Evolutionary conservation across 164 flowering plant species (phyloP).

Genomic region (Vitis amurensis): DNA sequence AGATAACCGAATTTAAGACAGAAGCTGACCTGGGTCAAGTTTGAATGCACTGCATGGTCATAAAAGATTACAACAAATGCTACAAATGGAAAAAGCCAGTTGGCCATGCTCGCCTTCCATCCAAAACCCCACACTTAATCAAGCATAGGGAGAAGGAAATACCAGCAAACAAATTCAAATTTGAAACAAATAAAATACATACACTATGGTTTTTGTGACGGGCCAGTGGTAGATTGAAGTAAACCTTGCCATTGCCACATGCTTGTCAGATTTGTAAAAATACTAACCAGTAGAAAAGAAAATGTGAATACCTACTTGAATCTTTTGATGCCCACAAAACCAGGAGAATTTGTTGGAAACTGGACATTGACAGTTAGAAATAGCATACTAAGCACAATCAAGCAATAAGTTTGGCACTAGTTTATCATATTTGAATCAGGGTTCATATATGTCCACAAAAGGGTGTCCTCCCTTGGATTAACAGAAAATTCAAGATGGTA

Average conservation of each 20-base stretch:
- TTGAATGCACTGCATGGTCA: slow-evolving; percentile 63
- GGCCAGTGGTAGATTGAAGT: slow-evolving; percentile 39
- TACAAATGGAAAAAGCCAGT: slow-evolving; percentile 45
- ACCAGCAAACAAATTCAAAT: slow-evolving; percentile 26
- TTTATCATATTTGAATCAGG: slow-evolving; percentile 8
- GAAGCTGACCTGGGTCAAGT: slow-evolving; percentile 97
- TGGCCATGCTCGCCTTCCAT: slow-evolving; percentile 16
- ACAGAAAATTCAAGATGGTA: too few relatives aligned
- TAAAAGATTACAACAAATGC: slow-evolving; percentile 21
- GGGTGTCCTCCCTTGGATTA: neutral
- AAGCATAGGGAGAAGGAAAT: slow-evolving; percentile 42
- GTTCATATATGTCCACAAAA: slow-evolving; percentile 8
- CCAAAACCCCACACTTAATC: slow-evolving; percentile 50
- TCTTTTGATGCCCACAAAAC: slow-evolving; percentile 57
- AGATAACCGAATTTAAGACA: slow-evolving; percentile 38
- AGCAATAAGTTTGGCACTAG: slow-evolving; percentile 27
- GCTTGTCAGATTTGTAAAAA: slow-evolving; percentile 10
- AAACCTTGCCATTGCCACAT: slow-evolving; percentile 24
- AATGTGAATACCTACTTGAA: slow-evolving; percentile 70
- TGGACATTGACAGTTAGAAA: slow-evolving; percentile 33
- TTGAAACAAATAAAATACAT: slow-evolving; percentile 44
- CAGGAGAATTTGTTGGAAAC: slow-evolving; percentile 53
- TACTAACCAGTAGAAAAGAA: slow-evolving; percentile 37
- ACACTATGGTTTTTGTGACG: slow-evolving; percentile 34
- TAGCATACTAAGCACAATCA: slow-evolving; percentile 26